Conservation (phyloP, 441 rosid genomes). For the Populus hybrid region DNA sequence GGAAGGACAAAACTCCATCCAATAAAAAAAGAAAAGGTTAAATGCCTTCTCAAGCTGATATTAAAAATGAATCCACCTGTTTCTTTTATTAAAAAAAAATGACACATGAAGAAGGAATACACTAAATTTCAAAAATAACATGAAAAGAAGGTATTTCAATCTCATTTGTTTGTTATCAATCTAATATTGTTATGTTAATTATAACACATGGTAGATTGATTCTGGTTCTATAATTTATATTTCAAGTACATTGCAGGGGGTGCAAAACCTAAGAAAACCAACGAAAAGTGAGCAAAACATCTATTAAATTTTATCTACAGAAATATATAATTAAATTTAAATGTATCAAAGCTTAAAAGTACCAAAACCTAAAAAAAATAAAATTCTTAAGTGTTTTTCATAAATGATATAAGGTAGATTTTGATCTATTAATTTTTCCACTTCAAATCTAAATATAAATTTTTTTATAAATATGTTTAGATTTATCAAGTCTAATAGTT, state of each 20-base stretch:
- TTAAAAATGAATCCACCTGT: background rate
- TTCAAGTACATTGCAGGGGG: background rate
- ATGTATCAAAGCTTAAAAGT: no score
- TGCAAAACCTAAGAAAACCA: background rate
- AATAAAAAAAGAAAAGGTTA: background rate
- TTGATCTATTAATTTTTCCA: no score
- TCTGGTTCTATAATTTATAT: background rate
- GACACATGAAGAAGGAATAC: background rate
- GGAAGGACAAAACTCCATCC: background rate
- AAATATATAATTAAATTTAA: no score
- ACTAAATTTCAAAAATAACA: background rate
- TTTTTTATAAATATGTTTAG: no score
- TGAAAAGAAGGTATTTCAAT: conserved; percentile 8
- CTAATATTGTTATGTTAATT: background rate
- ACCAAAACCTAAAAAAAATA: no score
- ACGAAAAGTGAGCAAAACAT: background rate
- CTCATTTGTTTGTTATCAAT: conserved; percentile 6
- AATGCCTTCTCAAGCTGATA: background rate
- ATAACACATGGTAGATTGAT: conserved; percentile 7
- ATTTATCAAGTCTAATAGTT: no score
- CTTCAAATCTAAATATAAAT: no score
- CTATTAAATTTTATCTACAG: background rate
- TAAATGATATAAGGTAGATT: no score
- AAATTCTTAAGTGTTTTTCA: no score
- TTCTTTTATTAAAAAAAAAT: no score